phyloP scores from a whole-genome alignment of 2,329 filamentous ascomycete species.

The Fusarium ambrosium region DNA sequence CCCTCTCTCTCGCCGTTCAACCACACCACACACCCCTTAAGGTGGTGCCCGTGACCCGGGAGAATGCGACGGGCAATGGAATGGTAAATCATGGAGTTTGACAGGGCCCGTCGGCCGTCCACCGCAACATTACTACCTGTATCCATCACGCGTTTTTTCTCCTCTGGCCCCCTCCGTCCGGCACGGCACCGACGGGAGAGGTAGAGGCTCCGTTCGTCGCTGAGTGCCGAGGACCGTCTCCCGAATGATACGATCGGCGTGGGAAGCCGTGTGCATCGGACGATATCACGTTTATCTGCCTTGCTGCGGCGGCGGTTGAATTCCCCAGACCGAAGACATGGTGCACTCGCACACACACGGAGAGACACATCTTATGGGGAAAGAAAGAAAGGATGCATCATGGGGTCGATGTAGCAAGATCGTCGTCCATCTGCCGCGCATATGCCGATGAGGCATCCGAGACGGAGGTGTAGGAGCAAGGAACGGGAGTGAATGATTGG shows the following conservation, averaged over 20 bases:
- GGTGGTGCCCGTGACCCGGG: neutral
- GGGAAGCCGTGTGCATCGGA: conserved; percentile 36
- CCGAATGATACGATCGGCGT: conserved; percentile 38
- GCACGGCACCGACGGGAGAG: neutral
- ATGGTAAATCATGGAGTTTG: conserved; percentile 9
- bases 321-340: conserved; percentile 28
- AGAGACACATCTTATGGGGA: conserved; percentile 6
- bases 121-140: conserved; percentile 19
- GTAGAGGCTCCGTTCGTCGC: conserved; percentile 4
- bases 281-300: conserved; percentile 27
- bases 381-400: conserved; percentile 8
- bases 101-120: conserved; percentile 1
- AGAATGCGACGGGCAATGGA: conserved; percentile 14
- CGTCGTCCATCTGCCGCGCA: conserved; percentile 47
- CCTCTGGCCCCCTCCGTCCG: conserved; percentile 12
- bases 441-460: conserved; percentile 47
- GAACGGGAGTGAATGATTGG: conserved; percentile 41
- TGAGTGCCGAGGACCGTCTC: conserved; percentile 39
- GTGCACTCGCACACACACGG: neutral
- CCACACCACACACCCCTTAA: neutral
- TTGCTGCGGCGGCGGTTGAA: conserved; percentile 5
- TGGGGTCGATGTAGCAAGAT: conserved; percentile 46
- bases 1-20: neutral
- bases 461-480: conserved; percentile 22
- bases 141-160: conserved; percentile 38